These are phyloP conservation scores for Luffa aegyptiaca DNA, from an alignment of 306 rosid genomes.

Conservation along the genomic window DNA sequence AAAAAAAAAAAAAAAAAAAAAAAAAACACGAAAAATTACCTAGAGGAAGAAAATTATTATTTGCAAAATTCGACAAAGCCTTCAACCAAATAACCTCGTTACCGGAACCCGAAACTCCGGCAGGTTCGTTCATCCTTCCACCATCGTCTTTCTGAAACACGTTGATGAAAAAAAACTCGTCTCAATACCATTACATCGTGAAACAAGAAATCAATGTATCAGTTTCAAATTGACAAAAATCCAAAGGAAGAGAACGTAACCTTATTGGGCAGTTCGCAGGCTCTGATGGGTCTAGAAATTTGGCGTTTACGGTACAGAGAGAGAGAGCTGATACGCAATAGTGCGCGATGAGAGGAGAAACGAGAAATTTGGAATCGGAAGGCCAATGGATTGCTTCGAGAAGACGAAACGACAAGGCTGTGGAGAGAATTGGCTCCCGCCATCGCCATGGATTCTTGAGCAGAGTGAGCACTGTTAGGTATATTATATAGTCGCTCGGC, in stretches of 20 bases:
- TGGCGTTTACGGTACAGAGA: conserved; percentile 10
- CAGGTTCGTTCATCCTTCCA: conserved; percentile 29
- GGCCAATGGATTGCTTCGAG: conserved; percentile 16
- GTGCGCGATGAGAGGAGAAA: background rate
- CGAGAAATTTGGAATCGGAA: conserved; percentile 7
- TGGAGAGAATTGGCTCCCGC: conserved; percentile 41
- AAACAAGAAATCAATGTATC: background rate
- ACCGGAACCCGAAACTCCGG: conserved; percentile 8
- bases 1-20: too few relatives aligned
- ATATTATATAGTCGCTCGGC: too few relatives aligned
- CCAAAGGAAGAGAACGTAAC: conserved; percentile 20
- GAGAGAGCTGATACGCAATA: conserved; percentile 1
- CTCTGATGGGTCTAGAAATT: conserved; percentile 23
- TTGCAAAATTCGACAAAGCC: conserved; percentile 42
- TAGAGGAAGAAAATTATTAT: conserved; percentile 59
- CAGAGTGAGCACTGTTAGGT: background rate
- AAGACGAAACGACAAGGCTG: conserved; percentile 31
- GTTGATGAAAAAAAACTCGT: background rate
- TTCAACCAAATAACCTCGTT: conserved; percentile 38
- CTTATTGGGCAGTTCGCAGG: conserved; percentile 42
- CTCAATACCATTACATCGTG: background rate
- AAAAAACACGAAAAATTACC: conserved; percentile 29
- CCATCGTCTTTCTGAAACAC: conserved; percentile 41
- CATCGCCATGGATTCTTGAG: conserved; percentile 17
- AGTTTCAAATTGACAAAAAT: background rate